Percentiles rank a stretch among this genome's conserved stretches.
phyloP scores from a whole-genome alignment of 305 asterid species.

The Galium porrigens region DNA sequence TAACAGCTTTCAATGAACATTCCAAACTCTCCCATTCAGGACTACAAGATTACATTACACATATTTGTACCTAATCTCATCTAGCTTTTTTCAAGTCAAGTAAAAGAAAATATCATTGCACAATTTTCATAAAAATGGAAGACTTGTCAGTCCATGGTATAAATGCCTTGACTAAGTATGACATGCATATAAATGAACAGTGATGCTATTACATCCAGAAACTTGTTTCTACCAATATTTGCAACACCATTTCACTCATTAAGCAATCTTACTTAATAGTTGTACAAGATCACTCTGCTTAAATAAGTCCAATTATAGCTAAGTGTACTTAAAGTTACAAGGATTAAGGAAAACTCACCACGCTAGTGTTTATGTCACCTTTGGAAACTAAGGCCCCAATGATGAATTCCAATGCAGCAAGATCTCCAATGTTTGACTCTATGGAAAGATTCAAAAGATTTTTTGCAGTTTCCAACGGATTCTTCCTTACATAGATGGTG shows the following conservation, averaged over 20 bases:
- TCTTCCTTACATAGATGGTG: conserved; percentile 60
- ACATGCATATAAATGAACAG: not conserved
- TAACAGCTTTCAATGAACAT: not conserved
- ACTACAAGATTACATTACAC: not conserved
- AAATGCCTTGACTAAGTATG: not conserved
- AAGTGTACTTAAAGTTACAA: not conserved
- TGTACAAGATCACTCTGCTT: not conserved
- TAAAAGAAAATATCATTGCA: not conserved
- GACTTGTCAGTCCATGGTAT: not conserved
- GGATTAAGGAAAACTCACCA: conserved; percentile 35
- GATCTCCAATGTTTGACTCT: conserved; percentile 88
- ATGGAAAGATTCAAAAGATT: conserved; percentile 72
- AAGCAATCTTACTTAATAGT: not conserved
- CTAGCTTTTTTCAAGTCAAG: not conserved
- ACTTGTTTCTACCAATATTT: not conserved
- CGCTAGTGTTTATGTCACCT: conserved; percentile 61
- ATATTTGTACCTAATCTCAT: not conserved
- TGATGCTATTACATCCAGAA: not conserved
- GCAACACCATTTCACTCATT: not conserved
- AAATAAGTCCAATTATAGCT: not conserved
- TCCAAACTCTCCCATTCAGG: not conserved
- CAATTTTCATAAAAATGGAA: not conserved
- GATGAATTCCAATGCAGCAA: conserved; percentile 71
- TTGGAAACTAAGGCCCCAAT: conserved; percentile 72
- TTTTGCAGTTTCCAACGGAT: conserved; percentile 68